Conservation (phyloP, 345 rosid species). For the Acer saccharum region DNA sequence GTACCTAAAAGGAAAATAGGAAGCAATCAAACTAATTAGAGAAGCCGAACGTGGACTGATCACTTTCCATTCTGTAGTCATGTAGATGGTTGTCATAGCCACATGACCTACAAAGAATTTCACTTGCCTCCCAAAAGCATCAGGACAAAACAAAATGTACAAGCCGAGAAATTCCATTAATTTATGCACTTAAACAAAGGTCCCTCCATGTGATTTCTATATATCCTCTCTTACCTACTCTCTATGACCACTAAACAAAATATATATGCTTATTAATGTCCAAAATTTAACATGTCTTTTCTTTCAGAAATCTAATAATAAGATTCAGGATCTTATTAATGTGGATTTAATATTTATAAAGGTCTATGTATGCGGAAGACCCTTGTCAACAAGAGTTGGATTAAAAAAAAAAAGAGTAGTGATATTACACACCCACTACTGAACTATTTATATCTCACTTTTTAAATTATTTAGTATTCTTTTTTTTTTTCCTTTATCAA, state of each 20-base stretch:
- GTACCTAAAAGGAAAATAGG: neutral
- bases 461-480: too few species aligned
- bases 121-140: neutral
- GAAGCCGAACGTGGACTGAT: constrained; percentile 4
- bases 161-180: constrained; percentile 3
- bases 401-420: too few species aligned
- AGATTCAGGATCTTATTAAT: too few species aligned
- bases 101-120: constrained; percentile 9
- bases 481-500: too few species aligned
- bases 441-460: too few species aligned
- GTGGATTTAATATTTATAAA: too few species aligned
- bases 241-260: neutral
- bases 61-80: constrained; percentile 19
- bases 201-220: constrained; percentile 17
- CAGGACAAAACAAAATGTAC: constrained; percentile 10
- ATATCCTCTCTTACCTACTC: neutral
- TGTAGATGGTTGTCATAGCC: neutral
- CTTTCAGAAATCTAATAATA: neutral
- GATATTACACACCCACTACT: too few species aligned
- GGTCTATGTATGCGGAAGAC: too few species aligned
- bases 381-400: too few species aligned
- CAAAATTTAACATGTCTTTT: neutral
- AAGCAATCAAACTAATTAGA: neutral
- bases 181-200: neutral
- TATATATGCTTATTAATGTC: neutral